phyloP scores from a whole-genome alignment of 2,329 filamentous ascomycete genomes.

The Stagonosporopsis chrysanthemi region DNA sequence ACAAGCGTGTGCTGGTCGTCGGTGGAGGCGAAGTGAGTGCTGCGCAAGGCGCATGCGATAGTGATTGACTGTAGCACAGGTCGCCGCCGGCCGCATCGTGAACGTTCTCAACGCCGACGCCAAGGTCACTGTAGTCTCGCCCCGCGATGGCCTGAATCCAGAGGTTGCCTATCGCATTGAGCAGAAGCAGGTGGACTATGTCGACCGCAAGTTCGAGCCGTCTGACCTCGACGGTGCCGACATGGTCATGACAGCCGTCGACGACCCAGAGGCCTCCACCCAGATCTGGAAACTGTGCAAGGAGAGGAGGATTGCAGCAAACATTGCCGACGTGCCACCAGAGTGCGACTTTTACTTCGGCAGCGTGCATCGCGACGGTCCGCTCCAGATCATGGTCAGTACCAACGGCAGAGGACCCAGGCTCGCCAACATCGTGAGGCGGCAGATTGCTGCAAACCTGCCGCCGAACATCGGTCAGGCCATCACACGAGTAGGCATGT shows the following conservation, averaged over 20 bases:
- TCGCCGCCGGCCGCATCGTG: constrained; percentile 91
- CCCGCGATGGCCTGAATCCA: constrained; percentile 78
- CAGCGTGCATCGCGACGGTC: constrained; percentile 91
- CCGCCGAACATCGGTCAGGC: constrained; percentile 84
- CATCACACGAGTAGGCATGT: constrained; percentile 80
- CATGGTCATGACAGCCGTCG: constrained; percentile 93
- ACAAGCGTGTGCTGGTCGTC: constrained; percentile 88
- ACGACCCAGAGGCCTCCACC: constrained; percentile 90
- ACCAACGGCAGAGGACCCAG: constrained; percentile 97
- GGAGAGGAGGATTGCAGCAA: constrained; percentile 80
- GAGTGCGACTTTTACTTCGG: constrained; percentile 99
- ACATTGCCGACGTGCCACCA: constrained; percentile 94
- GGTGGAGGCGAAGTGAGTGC: constrained; percentile 87
- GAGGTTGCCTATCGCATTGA: constrained; percentile 86
- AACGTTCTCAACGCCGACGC: constrained; percentile 96
- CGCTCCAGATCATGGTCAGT: constrained; percentile 97
- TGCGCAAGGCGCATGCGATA: background rate
- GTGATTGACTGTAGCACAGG: constrained; percentile 63
- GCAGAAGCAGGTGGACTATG: constrained; percentile 76
- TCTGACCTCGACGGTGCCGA: constrained; percentile 81
- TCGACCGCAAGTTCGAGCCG: constrained; percentile 84
- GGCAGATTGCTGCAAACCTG: constrained; percentile 78
- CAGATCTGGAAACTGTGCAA: constrained; percentile 95
- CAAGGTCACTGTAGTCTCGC: constrained; percentile 84
- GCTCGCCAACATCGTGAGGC: constrained; percentile 83